phyloP scores from a whole-genome alignment of 345 rosid species.

The Arabidopsis thaliana region TAIR10.1 NC_003071.7:16462001-16462500 shows the following conservation, averaged over 20 bases:
- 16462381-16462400: not conserved
- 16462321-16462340: conserved; percentile 42
- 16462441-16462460: conserved; percentile 76
- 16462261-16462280: conserved; percentile 60
- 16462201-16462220: conserved; percentile 54
- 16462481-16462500: conserved; percentile 62
- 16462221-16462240: conserved; percentile 50
- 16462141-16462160: too few species aligned
- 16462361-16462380: not conserved
- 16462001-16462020: too few species aligned
- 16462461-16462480: conserved; percentile 61
- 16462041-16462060: not conserved
- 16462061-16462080: not conserved
- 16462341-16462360: not conserved
- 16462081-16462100: too few species aligned
- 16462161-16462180: not conserved
- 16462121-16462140: too few species aligned
- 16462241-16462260: conserved; percentile 70
- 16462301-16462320: conserved; percentile 64
- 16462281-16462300: conserved; percentile 71
- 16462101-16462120: too few species aligned
- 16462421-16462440: conserved; percentile 80
- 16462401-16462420: conserved; percentile 54
- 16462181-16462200: conserved; percentile 77
- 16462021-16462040: not conserved